These are phyloP conservation scores for Vicia faba DNA, from an alignment of 306 rosid species.

Conservation along the genomic window DNA sequence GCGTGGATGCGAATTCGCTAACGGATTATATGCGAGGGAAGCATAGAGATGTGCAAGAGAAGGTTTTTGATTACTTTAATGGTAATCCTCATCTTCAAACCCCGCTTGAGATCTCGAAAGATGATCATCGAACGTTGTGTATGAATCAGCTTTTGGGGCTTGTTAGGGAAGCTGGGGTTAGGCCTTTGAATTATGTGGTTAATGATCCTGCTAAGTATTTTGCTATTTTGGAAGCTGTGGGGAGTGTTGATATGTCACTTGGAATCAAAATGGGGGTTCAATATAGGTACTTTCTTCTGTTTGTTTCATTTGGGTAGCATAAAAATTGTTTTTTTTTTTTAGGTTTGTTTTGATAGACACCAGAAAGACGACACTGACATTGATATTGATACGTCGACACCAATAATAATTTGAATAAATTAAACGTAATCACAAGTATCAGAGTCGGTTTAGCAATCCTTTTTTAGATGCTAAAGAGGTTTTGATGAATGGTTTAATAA, in stretches of 20 bases:
- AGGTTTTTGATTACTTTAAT: conserved; percentile 60
- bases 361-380: too few species aligned
- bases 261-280: conserved; percentile 95
- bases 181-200: conserved; percentile 57
- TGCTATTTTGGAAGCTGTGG: conserved; percentile 80
- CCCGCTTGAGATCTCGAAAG: conserved; percentile 77
- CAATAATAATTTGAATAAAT: too few species aligned
- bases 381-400: too few species aligned
- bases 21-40: conserved; percentile 63
- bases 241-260: conserved; percentile 82
- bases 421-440: too few species aligned
- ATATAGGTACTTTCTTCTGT: conserved; percentile 52
- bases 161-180: conserved; percentile 75
- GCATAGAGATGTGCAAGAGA: conserved; percentile 71
- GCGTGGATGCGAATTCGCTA: conserved; percentile 46
- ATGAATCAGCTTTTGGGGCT: conserved; percentile 75
- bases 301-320: background rate
- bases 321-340: background rate
- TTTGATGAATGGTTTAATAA: background rate
- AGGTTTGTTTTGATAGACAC: too few species aligned
- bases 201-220: conserved; percentile 76
- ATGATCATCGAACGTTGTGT: conserved; percentile 73
- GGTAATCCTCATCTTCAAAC: conserved; percentile 76
- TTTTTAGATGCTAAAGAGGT: background rate
- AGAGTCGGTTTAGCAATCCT: too few species aligned